These are phyloP conservation scores for Violaceomyces palustris DNA, from an alignment of 1,284 basidiomycete genomes.

Conservation along the genomic window DNA sequence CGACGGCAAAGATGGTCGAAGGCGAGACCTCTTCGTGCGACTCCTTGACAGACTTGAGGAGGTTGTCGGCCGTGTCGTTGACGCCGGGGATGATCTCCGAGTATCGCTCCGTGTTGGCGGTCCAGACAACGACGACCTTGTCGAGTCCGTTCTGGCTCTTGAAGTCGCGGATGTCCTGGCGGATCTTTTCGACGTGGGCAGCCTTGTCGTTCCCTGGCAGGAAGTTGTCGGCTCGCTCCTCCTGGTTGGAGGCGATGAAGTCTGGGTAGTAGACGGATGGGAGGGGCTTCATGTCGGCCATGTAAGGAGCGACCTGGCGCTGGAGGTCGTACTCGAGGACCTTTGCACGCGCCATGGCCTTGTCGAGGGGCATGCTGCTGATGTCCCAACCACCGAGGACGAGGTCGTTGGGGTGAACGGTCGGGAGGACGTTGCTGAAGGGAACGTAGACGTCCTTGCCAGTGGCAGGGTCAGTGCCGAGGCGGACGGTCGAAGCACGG, in stretches of 20 bases:
- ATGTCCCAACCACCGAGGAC: slow-evolving; percentile 98
- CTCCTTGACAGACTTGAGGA: slow-evolving; percentile 74
- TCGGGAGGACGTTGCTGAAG: slow-evolving; percentile 86
- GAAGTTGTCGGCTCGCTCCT: slow-evolving; percentile 87
- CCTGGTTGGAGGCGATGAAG: slow-evolving; percentile 91
- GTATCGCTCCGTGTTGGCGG: slow-evolving; percentile 98
- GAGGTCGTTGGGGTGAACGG: slow-evolving; percentile 98
- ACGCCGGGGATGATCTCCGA: slow-evolving; percentile 87
- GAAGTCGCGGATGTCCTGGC: slow-evolving; percentile 88
- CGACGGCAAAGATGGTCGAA: slow-evolving; percentile 90
- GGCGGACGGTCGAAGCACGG: slow-evolving; percentile 86
- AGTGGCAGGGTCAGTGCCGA: slow-evolving; percentile 75
- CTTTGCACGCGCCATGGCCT: slow-evolving; percentile 87
- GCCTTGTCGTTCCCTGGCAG: slow-evolving; percentile 81
- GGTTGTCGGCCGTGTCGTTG: slow-evolving; percentile 87
- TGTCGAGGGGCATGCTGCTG: slow-evolving; percentile 74
- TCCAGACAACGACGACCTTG: slow-evolving; percentile 83
- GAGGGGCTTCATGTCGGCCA: slow-evolving; percentile 77
- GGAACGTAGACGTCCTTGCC: slow-evolving; percentile 92
- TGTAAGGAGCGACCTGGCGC: slow-evolving; percentile 82
- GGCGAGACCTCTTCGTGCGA: slow-evolving; percentile 92
- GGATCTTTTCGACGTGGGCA: slow-evolving; percentile 84
- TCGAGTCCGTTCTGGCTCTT: slow-evolving; percentile 79
- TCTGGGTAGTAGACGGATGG: slow-evolving; percentile 76
- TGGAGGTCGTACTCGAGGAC: slow-evolving; percentile 96